Percentiles rank a stretch among this genome's conserved stretches.
Evolutionary conservation across 2,329 filamentous ascomycete species (phyloP).

Genomic region (Aspergillus vadensis): DNA sequence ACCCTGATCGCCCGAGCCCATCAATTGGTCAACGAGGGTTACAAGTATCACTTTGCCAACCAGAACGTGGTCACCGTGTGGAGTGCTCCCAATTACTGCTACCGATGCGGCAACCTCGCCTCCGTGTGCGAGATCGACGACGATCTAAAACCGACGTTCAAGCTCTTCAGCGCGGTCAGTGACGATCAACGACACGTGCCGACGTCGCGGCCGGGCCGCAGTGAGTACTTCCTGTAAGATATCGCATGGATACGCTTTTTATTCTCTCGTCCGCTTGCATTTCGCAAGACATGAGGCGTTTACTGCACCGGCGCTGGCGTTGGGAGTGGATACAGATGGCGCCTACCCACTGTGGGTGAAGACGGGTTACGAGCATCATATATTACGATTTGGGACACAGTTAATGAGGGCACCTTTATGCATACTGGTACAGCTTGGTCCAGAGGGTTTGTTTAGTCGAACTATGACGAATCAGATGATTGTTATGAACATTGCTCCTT

Average conservation of each 20-base stretch:
- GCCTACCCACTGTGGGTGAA: slow-evolving; percentile 16
- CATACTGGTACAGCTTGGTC: neutral
- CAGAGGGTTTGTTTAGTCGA: neutral
- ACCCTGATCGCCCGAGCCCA: slow-evolving; percentile 72
- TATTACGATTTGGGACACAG: slow-evolving; percentile 40
- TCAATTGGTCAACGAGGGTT: slow-evolving; percentile 75
- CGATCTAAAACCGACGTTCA: slow-evolving; percentile 86
- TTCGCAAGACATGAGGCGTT: slow-evolving; percentile 21
- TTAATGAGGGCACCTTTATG: slow-evolving; percentile 31
- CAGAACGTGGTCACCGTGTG: slow-evolving; percentile 86
- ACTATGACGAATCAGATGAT: neutral
- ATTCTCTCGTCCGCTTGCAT: slow-evolving; percentile 14
- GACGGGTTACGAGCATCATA: slow-evolving; percentile 31
- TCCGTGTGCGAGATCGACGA: slow-evolving; percentile 87
- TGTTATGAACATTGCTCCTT: neutral
- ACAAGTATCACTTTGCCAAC: slow-evolving; percentile 91
- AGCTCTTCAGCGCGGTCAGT: slow-evolving; percentile 50
- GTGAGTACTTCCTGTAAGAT: slow-evolving; percentile 52
- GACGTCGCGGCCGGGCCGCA: slow-evolving; percentile 46
- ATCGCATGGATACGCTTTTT: slow-evolving; percentile 15
- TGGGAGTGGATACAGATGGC: slow-evolving; percentile 25
- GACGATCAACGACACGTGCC: slow-evolving; percentile 52
- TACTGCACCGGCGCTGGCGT: slow-evolving; percentile 40
- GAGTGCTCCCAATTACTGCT: slow-evolving; percentile 90
- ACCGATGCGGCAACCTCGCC: slow-evolving; percentile 90